These are phyloP conservation scores for Phylloporus arenicola DNA, from an alignment of 768 basidiomycete genomes.

Conservation along the genomic window DNA sequence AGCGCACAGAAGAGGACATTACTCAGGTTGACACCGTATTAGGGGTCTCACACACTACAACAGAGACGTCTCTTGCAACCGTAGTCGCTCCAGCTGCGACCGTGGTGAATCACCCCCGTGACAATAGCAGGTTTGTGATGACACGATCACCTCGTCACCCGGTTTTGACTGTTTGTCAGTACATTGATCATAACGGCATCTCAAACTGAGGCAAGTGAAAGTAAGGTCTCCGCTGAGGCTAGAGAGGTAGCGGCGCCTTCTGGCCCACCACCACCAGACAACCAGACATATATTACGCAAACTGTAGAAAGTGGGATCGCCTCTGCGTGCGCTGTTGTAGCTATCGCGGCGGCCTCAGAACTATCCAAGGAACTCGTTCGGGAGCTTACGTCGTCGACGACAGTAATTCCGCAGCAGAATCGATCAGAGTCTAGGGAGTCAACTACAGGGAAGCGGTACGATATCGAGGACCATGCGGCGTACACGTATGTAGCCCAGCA, in stretches of 20 bases:
- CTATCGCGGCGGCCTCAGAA: neutral
- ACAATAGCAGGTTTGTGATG: constrained; percentile 4
- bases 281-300: neutral
- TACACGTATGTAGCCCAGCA: constrained; percentile 4
- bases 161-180: neutral
- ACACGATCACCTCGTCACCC: neutral
- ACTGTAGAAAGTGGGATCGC: neutral
- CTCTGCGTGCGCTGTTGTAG: neutral
- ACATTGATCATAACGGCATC: neutral
- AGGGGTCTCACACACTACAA: neutral
- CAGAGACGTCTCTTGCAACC: neutral
- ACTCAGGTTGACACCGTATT: neutral
- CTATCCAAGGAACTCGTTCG: neutral
- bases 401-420: neutral
- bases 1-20: neutral
- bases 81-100: neutral
- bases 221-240: neutral
- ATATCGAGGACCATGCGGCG: neutral
- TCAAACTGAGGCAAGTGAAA: neutral
- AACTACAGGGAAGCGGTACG: neutral
- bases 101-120: neutral
- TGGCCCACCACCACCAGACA: neutral
- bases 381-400: neutral
- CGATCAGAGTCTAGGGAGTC: neutral
- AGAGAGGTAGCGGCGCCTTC: neutral